A percentile compares a stretch with the other conserved stretches of the same genome.
These are phyloP conservation scores for Coffea humblotiana DNA, from an alignment of 305 asterid genomes.

Conservation along the genomic window DNA sequence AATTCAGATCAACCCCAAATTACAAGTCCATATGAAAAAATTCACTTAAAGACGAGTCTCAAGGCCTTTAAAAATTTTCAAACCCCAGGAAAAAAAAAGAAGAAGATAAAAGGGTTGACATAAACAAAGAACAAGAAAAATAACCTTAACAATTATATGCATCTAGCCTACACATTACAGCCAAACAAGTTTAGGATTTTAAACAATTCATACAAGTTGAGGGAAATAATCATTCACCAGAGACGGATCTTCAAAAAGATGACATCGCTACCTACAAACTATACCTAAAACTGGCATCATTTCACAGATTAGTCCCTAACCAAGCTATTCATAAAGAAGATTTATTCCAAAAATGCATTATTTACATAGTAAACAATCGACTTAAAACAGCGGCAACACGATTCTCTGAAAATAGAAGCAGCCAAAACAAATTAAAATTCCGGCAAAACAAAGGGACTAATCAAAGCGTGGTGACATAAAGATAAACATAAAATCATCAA, in stretches of 20 bases:
- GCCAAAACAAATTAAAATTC: background rate
- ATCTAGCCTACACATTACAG: background rate
- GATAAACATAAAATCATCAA: background rate
- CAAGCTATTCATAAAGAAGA: background rate
- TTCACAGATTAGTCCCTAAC: background rate
- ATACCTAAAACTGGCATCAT: background rate
- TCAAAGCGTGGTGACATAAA: background rate
- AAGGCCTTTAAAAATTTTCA: background rate
- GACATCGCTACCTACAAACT: background rate
- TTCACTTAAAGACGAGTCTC: background rate
- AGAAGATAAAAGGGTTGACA: background rate
- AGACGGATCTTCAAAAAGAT: background rate
- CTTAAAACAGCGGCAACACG: background rate
- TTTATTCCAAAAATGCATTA: too few relatives aligned
- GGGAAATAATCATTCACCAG: background rate
- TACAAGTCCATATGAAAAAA: background rate
- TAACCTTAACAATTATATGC: background rate
- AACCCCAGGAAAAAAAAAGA: background rate
- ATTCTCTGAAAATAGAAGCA: too few relatives aligned
- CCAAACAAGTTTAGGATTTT: background rate
- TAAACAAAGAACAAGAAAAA: background rate
- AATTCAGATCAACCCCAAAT: background rate
- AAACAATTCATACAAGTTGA: background rate
- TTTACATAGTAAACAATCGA: background rate
- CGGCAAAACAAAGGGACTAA: background rate